phyloP scores from a whole-genome alignment of 2,329 filamentous ascomycete genomes.

The Didymella pomorum region DNA sequence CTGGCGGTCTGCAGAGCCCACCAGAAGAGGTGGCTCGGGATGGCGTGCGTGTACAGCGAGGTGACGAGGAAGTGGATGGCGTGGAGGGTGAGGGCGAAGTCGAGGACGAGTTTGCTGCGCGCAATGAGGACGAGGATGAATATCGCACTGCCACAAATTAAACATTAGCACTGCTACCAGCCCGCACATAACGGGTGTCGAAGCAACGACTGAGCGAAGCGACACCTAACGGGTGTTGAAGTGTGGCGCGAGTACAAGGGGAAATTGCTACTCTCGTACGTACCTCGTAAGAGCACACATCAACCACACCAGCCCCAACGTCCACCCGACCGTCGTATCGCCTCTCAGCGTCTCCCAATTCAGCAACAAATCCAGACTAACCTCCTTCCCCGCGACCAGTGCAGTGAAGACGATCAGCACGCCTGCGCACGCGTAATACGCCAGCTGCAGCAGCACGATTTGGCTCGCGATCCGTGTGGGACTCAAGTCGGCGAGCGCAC shows the following conservation, averaged over 20 bases:
- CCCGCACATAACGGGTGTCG: no score
- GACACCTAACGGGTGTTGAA: no score
- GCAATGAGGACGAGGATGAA: constrained; percentile 84
- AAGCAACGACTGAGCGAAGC: no score
- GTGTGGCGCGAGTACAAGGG: no score
- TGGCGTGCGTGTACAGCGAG: constrained; percentile 76
- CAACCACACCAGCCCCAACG: constrained; percentile 72
- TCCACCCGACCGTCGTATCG: constrained; percentile 75
- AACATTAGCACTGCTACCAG: no score
- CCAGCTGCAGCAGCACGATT: constrained; percentile 69
- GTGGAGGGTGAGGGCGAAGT: constrained; percentile 91
- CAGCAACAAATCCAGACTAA: constrained; percentile 66
- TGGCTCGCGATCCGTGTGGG: constrained; percentile 72
- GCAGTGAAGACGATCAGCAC: constrained; percentile 72
- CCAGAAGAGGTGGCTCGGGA: constrained; percentile 86
- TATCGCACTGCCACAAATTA: constrained; percentile 80
- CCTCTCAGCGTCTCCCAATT: constrained; percentile 70
- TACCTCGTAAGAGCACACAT: constrained; percentile 71
- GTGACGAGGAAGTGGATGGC: constrained; percentile 81
- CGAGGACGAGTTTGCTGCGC: constrained; percentile 91
- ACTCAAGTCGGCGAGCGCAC: constrained; percentile 71
- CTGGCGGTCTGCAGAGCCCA: constrained; percentile 75
- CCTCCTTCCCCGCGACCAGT: constrained; percentile 68
- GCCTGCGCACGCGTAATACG: constrained; percentile 69
- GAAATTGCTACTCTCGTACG: no score